Base-by-base conservation (phyloP, 2,329 filamentous ascomycete species). In the Phaeoacremonium minimum region DNA sequence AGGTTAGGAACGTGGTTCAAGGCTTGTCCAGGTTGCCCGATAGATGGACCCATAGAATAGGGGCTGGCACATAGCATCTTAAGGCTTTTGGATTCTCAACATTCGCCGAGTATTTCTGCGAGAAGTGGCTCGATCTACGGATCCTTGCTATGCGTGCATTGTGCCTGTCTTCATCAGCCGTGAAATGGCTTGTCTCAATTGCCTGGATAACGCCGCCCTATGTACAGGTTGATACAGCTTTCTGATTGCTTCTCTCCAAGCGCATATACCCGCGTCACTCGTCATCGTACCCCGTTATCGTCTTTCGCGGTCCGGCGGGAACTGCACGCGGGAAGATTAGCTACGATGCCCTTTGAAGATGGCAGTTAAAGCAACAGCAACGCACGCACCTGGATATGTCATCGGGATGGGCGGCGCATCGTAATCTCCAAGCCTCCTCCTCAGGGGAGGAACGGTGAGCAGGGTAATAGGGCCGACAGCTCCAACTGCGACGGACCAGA, bases 381-480 rank as follows among this genome's bases (percentile, higher is more conserved):
- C n/a, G 22, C 15, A 77, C 87, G 61, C 77, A 97, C 91, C 78
- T 42, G 93, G 93, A 72, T 97, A 98, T 58, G 89, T 94, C 62
- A 90, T 67, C 19, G 93, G 93, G 46, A 97, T 81, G 39, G 72
- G 77, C 46, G 77, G 68, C 45, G 84, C 76, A 51, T 81, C 75
- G 50, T 80, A 67, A 58, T 95, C 88, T 50, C 90, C 90, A 39
- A 95, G 63, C 46, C 68, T 71, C 44, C 70, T 66, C 60, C 90
- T 73, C 49, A 94, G 69, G 32, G 87, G 85, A 30, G 90, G 89
- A 2, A 87, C 83, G 38, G 75, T 71, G 41, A 84, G 61, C 45
- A 95, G 68, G 40, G 77, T 67, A 39, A 85, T 62, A 22, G 91
- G 93, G 9, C 89, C 89, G 37, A 79, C 53, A 46, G 64, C 69